phyloP scores from a whole-genome alignment of 106 monocot genomes.

The Phalaenopsis equestris region DNA sequence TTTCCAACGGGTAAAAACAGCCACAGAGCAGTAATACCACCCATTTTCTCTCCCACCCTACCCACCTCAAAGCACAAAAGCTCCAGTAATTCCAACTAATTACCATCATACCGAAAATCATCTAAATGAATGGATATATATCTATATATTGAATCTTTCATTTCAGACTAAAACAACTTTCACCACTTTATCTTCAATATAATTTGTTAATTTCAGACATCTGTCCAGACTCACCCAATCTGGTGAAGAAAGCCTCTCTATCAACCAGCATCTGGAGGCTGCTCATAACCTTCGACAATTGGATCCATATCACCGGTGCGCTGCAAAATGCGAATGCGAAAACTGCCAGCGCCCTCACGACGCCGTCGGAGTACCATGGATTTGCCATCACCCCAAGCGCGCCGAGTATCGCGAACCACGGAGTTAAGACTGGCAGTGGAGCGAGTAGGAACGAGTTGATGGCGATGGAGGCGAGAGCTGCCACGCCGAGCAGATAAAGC shows the following conservation, averaged over 20 bases:
- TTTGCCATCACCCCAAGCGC: conserved; percentile 44
- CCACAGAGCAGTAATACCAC: no score
- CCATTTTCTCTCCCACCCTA: no score
- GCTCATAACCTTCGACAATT: conserved; percentile 21
- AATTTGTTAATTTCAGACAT: conserved; percentile 44
- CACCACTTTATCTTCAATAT: conserved; percentile 19
- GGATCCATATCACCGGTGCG: conserved; percentile 47
- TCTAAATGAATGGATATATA: neutral
- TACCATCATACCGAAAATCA: neutral
- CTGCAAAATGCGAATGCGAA: conserved; percentile 37
- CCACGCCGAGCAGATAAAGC: conserved; percentile 50
- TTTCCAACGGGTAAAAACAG: no score
- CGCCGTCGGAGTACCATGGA: conserved; percentile 62
- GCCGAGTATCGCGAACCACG: conserved; percentile 38
- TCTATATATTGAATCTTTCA: neutral
- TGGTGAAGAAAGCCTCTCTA: conserved; percentile 52
- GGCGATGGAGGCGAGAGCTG: conserved; percentile 33
- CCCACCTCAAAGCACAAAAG: no score
- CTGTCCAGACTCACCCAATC: conserved; percentile 50
- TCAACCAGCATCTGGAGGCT: conserved; percentile 43
- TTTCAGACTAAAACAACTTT: neutral
- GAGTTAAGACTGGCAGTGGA: conserved; percentile 31
- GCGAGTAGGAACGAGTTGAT: conserved; percentile 51
- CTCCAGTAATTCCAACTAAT: no score
- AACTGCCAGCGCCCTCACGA: conserved; percentile 41